Percentiles rank a stretch among this genome's conserved stretches.
Conservation (phyloP, 108 stramenopile genomes). For the Aurantiochytrium sp. region DNA sequence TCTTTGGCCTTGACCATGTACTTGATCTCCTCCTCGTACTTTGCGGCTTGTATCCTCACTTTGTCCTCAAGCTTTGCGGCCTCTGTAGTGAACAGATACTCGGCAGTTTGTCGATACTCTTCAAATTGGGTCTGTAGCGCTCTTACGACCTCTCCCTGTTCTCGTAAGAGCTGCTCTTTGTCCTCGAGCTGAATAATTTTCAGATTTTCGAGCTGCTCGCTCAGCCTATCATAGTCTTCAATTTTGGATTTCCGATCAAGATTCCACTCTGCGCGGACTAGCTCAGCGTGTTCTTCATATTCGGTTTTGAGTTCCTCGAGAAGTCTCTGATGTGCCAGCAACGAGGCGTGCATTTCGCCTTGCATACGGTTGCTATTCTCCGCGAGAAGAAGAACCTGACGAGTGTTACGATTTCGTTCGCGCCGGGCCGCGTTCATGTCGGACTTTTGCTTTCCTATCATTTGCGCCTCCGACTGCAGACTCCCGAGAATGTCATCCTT, state of each 20-base stretch:
- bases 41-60: background rate
- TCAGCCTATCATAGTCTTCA: background rate
- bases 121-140: conserved; percentile 6
- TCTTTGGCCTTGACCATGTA: conserved; percentile 10
- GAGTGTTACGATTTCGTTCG: background rate
- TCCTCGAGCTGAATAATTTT: background rate
- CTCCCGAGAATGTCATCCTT: conserved; percentile 18
- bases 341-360: background rate
- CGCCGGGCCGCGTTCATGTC: background rate
- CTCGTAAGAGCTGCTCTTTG: background rate
- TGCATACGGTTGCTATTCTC: background rate
- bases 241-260: background rate
- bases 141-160: background rate
- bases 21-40: conserved; percentile 17
- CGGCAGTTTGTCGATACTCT: background rate
- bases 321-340: background rate
- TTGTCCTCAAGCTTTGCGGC: background rate
- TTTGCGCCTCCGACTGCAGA: background rate
- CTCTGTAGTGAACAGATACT: background rate
- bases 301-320: background rate
- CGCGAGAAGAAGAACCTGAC: background rate
- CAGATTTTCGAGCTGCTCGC: background rate
- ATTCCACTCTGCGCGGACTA: conserved; percentile 7
- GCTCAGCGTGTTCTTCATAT: background rate
- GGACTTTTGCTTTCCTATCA: conserved; percentile 7